A percentile compares a stretch with the other conserved stretches of the same genome.
Evolutionary conservation across 345 rosid species (phyloP).

Genomic region (Rhizophora mangle): DNA sequence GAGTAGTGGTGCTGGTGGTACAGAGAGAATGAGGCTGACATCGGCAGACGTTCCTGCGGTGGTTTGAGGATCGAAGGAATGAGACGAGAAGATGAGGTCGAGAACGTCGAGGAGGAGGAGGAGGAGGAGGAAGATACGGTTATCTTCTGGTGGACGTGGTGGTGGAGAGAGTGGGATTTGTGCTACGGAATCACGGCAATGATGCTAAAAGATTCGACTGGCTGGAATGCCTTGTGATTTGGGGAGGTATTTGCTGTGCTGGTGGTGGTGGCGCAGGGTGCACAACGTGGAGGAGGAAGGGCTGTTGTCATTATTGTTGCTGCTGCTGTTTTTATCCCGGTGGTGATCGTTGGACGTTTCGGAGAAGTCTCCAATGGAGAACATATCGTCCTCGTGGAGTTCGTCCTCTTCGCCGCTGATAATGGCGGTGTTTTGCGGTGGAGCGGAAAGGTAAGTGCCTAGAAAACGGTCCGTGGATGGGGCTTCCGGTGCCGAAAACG

Average conservation of each 20-base stretch:
- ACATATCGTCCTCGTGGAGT: constrained; percentile 69
- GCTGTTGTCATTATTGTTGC: constrained; percentile 6
- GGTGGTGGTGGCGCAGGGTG: not conserved
- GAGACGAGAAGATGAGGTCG: constrained; percentile 44
- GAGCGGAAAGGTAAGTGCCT: constrained; percentile 22
- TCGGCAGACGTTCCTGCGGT: constrained; percentile 50
- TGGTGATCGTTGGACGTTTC: constrained; percentile 16
- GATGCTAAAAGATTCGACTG: constrained; percentile 60
- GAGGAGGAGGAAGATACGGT: constrained; percentile 28
- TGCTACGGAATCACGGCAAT: constrained; percentile 67
- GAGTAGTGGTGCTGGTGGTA: too few relatives aligned
- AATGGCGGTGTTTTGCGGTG: constrained; percentile 27
- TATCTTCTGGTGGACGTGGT: constrained; percentile 56
- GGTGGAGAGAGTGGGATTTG: constrained; percentile 22
- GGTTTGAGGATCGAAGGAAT: constrained; percentile 66
- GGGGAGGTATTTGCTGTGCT: not conserved
- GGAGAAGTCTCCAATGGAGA: constrained; percentile 49
- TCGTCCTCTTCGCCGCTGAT: constrained; percentile 42
- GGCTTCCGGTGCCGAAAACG: constrained; percentile 29
- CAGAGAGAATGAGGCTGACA: too few relatives aligned
- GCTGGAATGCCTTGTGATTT: not conserved
- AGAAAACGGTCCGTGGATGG: constrained; percentile 38
- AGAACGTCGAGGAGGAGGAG: too few relatives aligned
- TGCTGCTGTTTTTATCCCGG: too few relatives aligned
- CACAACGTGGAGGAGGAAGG: constrained; percentile 25